Base-by-base conservation (phyloP, 192 early-diverging fungal genomes). In the Backusella parvicylindrica region DNA sequence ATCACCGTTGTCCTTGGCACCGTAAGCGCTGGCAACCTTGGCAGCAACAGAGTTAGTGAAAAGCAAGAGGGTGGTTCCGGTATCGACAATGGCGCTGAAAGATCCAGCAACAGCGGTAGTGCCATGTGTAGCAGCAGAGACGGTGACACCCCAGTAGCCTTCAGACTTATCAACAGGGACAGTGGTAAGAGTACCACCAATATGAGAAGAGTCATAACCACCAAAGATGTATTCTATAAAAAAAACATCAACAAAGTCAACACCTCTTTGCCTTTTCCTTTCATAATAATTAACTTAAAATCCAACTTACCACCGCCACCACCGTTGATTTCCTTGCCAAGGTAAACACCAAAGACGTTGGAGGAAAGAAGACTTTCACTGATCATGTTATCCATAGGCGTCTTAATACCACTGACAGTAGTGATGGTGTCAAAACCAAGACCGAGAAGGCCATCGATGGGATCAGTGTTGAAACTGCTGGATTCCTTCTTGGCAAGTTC, bases 291-390 rank as follows among this genome's bases (percentile, higher is more conserved):
- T n/a, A 50, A 49, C 50, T 47, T 56, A 36, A 36, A 33, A 21
- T 21, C 12, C 32, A 26, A 33, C 76, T 70, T 63, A 75, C 41
- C 70, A 49, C 76, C 64, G 23, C 73, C 72, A 38, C 72, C 76
- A 36, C 64, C 56, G 8, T 71, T 72, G 13, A 84, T 85, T 26
- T 85, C 79, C 43, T 87, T 84, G 9, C 88, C 86, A 11, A 92
- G 76, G 75, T 87, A 92, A 18, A 92, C 91, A 1, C 90, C 89
- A 83, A 92, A 92, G 21, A 91, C 78, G 6, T 90, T 89, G 47
- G 89, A 82, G n/a, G 82, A 82, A 0, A 92, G 81, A 37, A 87
- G 71, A 28, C 84, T 80, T 71, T 91, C 86, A 33, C 82, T 78
- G 32, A 89, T 64, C 18, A 91, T 76, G 41, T 86, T 85, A 38